Base-by-base conservation (phyloP, 1,139 yeast species). In the Lodderomyces oxycetoniae region DNA sequence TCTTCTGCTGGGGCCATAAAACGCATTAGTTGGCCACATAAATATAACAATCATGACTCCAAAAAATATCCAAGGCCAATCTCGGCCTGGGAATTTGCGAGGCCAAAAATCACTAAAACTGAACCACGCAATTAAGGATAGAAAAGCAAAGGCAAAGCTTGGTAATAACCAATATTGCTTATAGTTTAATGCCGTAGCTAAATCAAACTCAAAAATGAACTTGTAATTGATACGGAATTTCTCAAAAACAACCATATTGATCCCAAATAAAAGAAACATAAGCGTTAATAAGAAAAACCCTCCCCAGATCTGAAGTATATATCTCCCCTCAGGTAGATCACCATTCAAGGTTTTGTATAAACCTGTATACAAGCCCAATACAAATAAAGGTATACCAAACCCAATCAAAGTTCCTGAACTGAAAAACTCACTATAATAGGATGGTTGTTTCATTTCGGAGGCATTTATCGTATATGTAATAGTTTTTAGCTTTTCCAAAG, bases 141-240 rank as follows among this genome's bases (percentile, higher is more conserved):
- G 59, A 5, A 77, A 44, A 27, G 78, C 72, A 34, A 84, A 60
- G 12, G 76, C 66, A 10, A 79, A 49, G 0, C 86, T 61, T 0
- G 95, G 86, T 14, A 86, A 46, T 11, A 81, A 64, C 33, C 79
- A 63, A 46, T 65, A 81, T 52, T 87, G 86, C 37, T 73, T 70
- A 47, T 63, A 79, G 47, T 84, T 78, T 31, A 87, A 57, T n/a
- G 82, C 79, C 15, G 79, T 74, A 22, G 81, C 71, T 32, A 81
- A 74, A 49, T 86, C 79, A 46, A 88, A 82, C 59, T 91, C 98
- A 63, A 91, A 89, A 42, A 91, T 88, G 50, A 91, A 89, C 48
- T 83, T 83, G 55, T 91, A 91, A 55, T 89, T 91, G 50, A 91
- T 82, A 49, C 84, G 84, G 57, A 63, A 81, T 33, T 59, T 54